Evolutionary conservation across 768 basidiomycete genomes (phyloP).

Genomic region (Mycena maculata): DNA sequence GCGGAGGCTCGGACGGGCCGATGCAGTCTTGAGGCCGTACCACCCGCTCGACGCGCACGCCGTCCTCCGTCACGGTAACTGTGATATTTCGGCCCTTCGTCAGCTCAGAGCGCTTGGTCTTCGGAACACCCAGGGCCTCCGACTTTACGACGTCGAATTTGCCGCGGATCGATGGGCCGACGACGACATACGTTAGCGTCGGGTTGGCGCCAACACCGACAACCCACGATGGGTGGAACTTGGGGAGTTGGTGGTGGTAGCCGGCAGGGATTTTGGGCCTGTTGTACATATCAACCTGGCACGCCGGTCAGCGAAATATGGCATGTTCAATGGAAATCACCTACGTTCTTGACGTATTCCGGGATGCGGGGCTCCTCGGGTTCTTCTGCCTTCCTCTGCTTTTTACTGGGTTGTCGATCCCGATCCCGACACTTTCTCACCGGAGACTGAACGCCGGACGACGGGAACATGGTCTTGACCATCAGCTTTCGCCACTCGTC

Average conservation of each 20-base stretch:
- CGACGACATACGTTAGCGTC: conserved; percentile 48
- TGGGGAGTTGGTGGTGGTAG: conserved; percentile 37
- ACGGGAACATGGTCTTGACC: conserved; percentile 73
- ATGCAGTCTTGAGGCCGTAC: conserved; percentile 31
- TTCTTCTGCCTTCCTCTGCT: conserved; percentile 16
- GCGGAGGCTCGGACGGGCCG: conserved; percentile 57
- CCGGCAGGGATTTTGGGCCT: conserved; percentile 29
- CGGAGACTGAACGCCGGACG: conserved; percentile 41
- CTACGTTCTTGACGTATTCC: conserved; percentile 20
- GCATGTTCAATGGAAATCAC: background rate
- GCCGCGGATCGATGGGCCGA: conserved; percentile 51
- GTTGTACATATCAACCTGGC: conserved; percentile 31
- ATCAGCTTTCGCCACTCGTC: conserved; percentile 67
- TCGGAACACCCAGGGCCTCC: conserved; percentile 30
- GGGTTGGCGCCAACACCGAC: conserved; percentile 31
- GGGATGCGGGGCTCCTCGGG: conserved; percentile 17
- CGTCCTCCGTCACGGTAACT: conserved; percentile 30
- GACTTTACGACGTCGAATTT: conserved; percentile 38
- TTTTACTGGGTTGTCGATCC: conserved; percentile 24
- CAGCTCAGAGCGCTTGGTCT: conserved; percentile 28
- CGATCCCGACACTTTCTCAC: conserved; percentile 14
- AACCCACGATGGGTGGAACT: conserved; percentile 20
- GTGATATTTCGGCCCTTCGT: conserved; percentile 27
- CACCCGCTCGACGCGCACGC: conserved; percentile 20
- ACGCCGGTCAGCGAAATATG: background rate